A percentile compares a stretch with the other conserved stretches of the same genome.
Evolutionary conservation across 371 early-diverging fungal genomes (phyloP).

Genomic region (Mortierella sp.): DNA sequence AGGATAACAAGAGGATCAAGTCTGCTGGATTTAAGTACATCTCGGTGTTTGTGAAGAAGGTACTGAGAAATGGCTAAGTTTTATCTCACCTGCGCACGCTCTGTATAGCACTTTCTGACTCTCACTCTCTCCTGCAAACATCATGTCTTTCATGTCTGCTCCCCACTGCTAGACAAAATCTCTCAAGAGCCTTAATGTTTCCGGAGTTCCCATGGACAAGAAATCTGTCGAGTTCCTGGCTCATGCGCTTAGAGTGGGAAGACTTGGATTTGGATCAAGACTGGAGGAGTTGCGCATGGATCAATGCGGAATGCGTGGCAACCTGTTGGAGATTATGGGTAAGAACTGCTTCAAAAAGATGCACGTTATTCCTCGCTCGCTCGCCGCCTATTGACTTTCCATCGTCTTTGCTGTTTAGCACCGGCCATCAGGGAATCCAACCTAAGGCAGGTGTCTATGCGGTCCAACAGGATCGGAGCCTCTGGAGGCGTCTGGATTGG

Average conservation of each 20-base stretch:
- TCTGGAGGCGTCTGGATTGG: constrained; percentile 70
- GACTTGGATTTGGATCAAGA: constrained; percentile 56
- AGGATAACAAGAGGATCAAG: constrained; percentile 68
- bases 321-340: constrained; percentile 65
- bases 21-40: constrained; percentile 72
- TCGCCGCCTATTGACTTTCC: neutral
- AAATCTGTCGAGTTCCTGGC: constrained; percentile 65
- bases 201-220: constrained; percentile 65
- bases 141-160: neutral
- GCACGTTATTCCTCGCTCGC: neutral
- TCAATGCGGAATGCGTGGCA: constrained; percentile 62
- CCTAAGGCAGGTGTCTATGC: constrained; percentile 63
- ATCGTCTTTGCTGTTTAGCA: constrained; percentile 26
- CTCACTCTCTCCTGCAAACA: too few species aligned
- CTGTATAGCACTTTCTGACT: too few species aligned
- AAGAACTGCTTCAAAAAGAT: neutral
- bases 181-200: constrained; percentile 60
- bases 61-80: constrained; percentile 32
- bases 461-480: constrained; percentile 64
- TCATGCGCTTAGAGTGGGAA: constrained; percentile 60
- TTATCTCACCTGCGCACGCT: too few species aligned
- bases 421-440: constrained; percentile 63
- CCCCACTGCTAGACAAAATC: constrained; percentile 48
- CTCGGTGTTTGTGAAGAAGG: constrained; percentile 74
- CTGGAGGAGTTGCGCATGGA: constrained; percentile 68